These are phyloP conservation scores for Tylopilus sp. DNA, from an alignment of 768 basidiomycete species.

Conservation along the genomic window DNA sequence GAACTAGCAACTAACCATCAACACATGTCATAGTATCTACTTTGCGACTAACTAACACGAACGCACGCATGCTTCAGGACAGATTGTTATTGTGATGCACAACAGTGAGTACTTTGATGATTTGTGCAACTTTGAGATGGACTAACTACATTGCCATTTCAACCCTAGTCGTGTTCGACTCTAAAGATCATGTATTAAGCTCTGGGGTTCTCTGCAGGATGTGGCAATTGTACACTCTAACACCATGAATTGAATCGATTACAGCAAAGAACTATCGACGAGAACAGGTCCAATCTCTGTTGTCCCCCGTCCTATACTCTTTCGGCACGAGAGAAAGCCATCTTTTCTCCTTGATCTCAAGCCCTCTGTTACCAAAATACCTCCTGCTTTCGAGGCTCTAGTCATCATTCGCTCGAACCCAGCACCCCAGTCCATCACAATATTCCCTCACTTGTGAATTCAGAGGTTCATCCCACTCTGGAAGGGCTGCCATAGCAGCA, in stretches of 20 bases:
- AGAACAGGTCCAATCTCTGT: conserved; percentile 3
- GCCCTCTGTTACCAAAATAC: conserved; percentile 5
- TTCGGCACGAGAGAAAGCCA: conserved; percentile 7
- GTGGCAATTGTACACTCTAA: not conserved
- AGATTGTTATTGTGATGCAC: too few relatives aligned
- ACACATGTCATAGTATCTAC: too few relatives aligned
- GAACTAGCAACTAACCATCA: too few relatives aligned
- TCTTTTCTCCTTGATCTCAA: conserved; percentile 6
- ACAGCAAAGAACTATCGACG: conserved; percentile 2
- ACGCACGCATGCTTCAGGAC: too few relatives aligned
- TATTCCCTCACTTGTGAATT: conserved; percentile 43
- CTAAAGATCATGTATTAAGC: not conserved
- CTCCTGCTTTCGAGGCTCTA: conserved; percentile 7
- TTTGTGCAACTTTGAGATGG: too few relatives aligned
- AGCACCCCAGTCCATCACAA: conserved; percentile 46
- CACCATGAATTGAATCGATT: not conserved
- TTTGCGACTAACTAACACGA: too few relatives aligned
- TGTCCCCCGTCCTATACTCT: not conserved
- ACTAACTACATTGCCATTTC: too few relatives aligned
- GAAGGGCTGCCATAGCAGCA: conserved; percentile 22
- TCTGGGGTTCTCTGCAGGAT: not conserved
- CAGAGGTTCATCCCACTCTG: conserved; percentile 40
- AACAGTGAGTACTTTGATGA: too few relatives aligned
- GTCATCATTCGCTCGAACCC: conserved; percentile 30
- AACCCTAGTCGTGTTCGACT: too few relatives aligned